Evolutionary conservation across 192 early-diverging fungal genomes (phyloP), one percentile per base, ranked within the genome.

Genomic region (Coemansia brasiliensis): DNA sequence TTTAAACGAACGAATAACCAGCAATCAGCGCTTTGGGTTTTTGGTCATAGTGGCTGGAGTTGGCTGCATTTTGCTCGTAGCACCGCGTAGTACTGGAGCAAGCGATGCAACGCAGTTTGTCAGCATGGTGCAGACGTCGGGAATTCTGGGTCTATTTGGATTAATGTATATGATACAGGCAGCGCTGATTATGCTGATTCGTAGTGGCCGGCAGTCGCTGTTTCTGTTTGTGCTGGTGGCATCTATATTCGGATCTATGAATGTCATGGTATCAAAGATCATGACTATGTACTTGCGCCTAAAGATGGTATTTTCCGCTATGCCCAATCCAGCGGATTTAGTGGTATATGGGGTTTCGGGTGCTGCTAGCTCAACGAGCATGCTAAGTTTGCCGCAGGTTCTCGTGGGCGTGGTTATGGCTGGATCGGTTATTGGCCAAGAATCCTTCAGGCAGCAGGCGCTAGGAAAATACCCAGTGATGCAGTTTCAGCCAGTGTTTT

Each of bases 401-500:
- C 26, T 61, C 13, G 67, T 71, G 6, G 70, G 39, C 22, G 16
- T 60, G 5, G 57, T 59, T n/a, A 60, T 74, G 57, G 70, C 32
- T 16, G 22, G 55, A 41, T 80, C 77, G 44, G 62, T 80, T 49
- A 59, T 63, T 5, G 77, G 77, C 26, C 77, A 80, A 38, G 77
- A 80, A 67, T 60, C 71, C 61, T 69, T 74, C 18, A 25, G 77
- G 27, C 77, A 80, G 54, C 66, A 74, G 60, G 77, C 77, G 49
- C 63, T 80, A 63, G 77, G 77, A 37, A 58, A 55, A 37, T 80
- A 62, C 55, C 48, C 77, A 39, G 71, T 70, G 3, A 69, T 74
- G 66, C 62, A 74, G 57, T 73, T 80, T 50, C 77, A 80, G 67
- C 77, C 77, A 0, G 70, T 80, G 59, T 80, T 80, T 49, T 80